phyloP scores from a whole-genome alignment of 164 flowering plant genomes.

The Chloranthus sessilifolius region DNA sequence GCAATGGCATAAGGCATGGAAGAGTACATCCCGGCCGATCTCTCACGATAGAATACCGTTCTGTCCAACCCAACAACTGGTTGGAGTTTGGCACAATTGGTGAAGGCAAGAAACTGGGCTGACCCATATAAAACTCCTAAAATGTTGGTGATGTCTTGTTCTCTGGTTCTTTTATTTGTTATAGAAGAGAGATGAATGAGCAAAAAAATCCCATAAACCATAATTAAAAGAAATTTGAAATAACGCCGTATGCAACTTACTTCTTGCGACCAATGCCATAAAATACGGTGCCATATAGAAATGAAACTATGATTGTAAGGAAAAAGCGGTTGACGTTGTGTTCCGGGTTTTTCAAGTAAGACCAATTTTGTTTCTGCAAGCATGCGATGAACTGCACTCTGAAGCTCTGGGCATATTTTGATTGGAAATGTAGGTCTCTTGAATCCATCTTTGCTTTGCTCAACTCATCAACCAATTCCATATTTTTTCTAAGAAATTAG shows the following conservation, averaged over 20 bases:
- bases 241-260: slow-evolving; percentile 21
- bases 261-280: slow-evolving; percentile 64
- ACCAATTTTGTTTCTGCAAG: slow-evolving; percentile 83
- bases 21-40: slow-evolving; percentile 92
- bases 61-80: slow-evolving; percentile 78
- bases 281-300: slow-evolving; percentile 70
- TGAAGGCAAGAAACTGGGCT: slow-evolving; percentile 65
- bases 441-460: slow-evolving; percentile 53
- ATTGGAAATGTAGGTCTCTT: slow-evolving; percentile 49
- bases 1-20: slow-evolving; percentile 83
- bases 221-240: neutral
- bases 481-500: slow-evolving; percentile 47
- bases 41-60: slow-evolving; percentile 78
- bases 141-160: slow-evolving; percentile 21
- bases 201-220: slow-evolving; percentile 28
- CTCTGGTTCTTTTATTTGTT: slow-evolving; percentile 6
- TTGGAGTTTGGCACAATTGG: slow-evolving; percentile 65
- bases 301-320: slow-evolving; percentile 58
- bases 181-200: slow-evolving; percentile 20
- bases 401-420: slow-evolving; percentile 50
- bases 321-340: slow-evolving; percentile 65
- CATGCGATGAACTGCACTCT: slow-evolving; percentile 72
- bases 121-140: slow-evolving; percentile 77
- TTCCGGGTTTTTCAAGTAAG: slow-evolving; percentile 92
- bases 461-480: slow-evolving; percentile 48